phyloP scores from a whole-genome alignment of 2,329 filamentous ascomycete species.

The Drechslera avenae region DNA sequence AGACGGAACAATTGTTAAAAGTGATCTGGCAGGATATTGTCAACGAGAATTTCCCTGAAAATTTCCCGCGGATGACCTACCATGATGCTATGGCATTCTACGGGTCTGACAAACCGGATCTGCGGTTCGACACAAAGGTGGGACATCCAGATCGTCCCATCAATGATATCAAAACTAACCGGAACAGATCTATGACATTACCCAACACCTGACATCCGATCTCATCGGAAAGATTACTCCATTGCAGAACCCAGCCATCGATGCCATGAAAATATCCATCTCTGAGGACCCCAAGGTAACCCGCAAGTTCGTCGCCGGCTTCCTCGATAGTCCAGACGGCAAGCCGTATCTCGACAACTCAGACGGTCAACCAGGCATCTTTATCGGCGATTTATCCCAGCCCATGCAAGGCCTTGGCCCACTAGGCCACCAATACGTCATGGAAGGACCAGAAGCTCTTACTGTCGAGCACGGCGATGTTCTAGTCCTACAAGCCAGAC shows the following conservation, averaged over 20 bases:
- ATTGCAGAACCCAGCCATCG: slow-evolving; percentile 70
- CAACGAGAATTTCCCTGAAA: slow-evolving; percentile 47
- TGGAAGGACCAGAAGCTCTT: slow-evolving; percentile 60
- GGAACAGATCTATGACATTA: slow-evolving; percentile 67
- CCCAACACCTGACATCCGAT: slow-evolving; percentile 64
- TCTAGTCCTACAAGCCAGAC: slow-evolving; percentile 79
- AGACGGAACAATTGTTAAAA: slow-evolving; percentile 60
- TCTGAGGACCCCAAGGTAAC: slow-evolving; percentile 59
- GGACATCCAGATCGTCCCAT: background rate
- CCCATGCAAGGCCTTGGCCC: slow-evolving; percentile 78
- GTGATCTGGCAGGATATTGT: slow-evolving; percentile 61
- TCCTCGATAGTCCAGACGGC: slow-evolving; percentile 70
- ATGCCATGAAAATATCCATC: slow-evolving; percentile 72
- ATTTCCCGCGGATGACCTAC: slow-evolving; percentile 71
- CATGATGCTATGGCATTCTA: slow-evolving; percentile 77
- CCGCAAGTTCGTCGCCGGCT: slow-evolving; percentile 66
- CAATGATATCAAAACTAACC: slow-evolving; percentile 18
- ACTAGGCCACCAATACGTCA: slow-evolving; percentile 74
- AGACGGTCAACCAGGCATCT: slow-evolving; percentile 78
- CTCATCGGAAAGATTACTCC: slow-evolving; percentile 77
- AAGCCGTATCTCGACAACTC: slow-evolving; percentile 68
- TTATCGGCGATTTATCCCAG: slow-evolving; percentile 73
- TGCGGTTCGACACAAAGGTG: slow-evolving; percentile 73
- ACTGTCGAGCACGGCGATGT: slow-evolving; percentile 71
- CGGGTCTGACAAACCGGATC: slow-evolving; percentile 91